A percentile compares a stretch with the other conserved stretches of the same genome.
phyloP scores from a whole-genome alignment of 2,329 filamentous ascomycete genomes.

The Penicillium occitanis region DNA sequence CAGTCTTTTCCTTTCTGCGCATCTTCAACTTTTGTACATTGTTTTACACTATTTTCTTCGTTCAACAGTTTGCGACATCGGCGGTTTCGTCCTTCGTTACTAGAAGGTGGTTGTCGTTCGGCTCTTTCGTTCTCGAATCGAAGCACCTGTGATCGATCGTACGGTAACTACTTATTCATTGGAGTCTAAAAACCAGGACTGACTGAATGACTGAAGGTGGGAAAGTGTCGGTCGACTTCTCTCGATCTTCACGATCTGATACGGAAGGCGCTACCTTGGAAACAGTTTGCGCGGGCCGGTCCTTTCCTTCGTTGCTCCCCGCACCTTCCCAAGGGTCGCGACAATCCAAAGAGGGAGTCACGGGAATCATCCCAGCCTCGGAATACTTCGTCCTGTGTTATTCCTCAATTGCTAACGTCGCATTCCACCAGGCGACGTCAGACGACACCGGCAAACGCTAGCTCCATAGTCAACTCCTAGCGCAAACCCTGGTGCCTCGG shows the following conservation, averaged over 20 bases:
- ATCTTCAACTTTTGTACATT: not conserved
- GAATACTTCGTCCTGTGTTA: not conserved
- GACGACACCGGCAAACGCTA: not conserved
- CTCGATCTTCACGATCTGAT: not conserved
- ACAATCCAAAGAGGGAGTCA: conserved; percentile 8
- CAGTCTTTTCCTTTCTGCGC: conserved; percentile 8
- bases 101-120: not conserved
- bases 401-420: not conserved
- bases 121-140: not conserved
- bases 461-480: not conserved
- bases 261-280: conserved; percentile 13
- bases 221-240: not conserved
- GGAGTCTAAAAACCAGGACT: not conserved
- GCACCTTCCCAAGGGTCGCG: conserved; percentile 12
- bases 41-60: not conserved
- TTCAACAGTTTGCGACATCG: conserved; percentile 7
- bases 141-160: not conserved
- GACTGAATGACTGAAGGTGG: not conserved
- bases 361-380: not conserved
- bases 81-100: not conserved
- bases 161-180: not conserved
- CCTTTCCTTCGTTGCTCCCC: conserved; percentile 16
- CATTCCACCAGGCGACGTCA: not conserved
- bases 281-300: conserved; percentile 17
- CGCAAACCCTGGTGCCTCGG: not conserved